Percentiles rank a stretch among this genome's conserved stretches.
These are phyloP conservation scores for Penicillium dipodomyicola DNA, from an alignment of 495 filamentous ascomycete species.

Conservation along the genomic window DNA sequence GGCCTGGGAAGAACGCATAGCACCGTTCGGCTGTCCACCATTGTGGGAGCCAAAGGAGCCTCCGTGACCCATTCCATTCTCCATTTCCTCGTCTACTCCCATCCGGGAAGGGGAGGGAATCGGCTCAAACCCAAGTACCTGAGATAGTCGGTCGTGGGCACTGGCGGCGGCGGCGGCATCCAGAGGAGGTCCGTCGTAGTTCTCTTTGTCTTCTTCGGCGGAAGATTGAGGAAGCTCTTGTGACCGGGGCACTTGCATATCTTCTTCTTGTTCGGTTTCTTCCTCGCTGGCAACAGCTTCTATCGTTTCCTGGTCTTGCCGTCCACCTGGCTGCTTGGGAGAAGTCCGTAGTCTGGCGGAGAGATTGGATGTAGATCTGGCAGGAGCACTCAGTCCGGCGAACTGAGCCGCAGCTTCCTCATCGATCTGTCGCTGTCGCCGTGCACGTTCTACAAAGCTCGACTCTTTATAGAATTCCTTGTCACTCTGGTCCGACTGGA, in stretches of 20 bases:
- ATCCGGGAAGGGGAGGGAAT: constrained; percentile 17
- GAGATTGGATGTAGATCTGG: constrained; percentile 20
- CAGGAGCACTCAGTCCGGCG: constrained; percentile 38
- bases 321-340: background rate
- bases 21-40: constrained; percentile 14
- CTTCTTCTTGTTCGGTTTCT: constrained; percentile 53
- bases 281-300: constrained; percentile 44
- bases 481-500: constrained; percentile 42
- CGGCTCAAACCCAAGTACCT: constrained; percentile 36
- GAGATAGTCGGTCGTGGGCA: constrained; percentile 42
- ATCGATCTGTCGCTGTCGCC: constrained; percentile 38
- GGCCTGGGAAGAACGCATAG: constrained; percentile 34
- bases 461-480: constrained; percentile 48
- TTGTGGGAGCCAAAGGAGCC: constrained; percentile 7
- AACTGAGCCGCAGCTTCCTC: constrained; percentile 41
- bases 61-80: background rate
- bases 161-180: constrained; percentile 32
- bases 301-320: constrained; percentile 11
- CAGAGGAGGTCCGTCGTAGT: constrained; percentile 33
- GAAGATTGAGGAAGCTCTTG: constrained; percentile 28
- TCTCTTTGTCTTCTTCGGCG: constrained; percentile 54
- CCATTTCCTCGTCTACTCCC: constrained; percentile 5
- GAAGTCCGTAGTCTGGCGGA: constrained; percentile 7
- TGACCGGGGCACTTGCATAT: constrained; percentile 29
- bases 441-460: constrained; percentile 40